Evolutionary conservation across 805 yeast species (phyloP), one percentile per base, ranked within the genome.

Genomic region (Spathaspora passalidarum): DNA sequence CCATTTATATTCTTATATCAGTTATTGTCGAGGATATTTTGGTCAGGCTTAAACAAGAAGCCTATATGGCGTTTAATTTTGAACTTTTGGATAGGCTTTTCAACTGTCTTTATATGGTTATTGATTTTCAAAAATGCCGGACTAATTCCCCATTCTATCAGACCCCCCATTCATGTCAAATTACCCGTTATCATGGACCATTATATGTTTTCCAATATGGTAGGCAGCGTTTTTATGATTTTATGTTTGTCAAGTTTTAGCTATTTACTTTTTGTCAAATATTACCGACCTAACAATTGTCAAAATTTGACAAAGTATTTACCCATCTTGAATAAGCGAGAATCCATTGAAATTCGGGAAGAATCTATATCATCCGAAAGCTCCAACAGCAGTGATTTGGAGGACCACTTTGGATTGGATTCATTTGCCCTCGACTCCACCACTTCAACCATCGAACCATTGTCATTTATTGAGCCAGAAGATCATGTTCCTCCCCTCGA

Each of bases 71-170:
- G 65, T 3, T 55, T 80, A 3, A 57, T 69, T 1, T 43, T 76
- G 34, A 76, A 73, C 50, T 81, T 81, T 49, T 49, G 61, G 37
- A 48, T 72, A 38, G 80, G 79, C 57, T 82, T 82, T 58, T 58
- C 71, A 1, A 81, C 81, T 0, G 75, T 82, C 2, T 64, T 78
- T 32, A 53, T 73, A 17, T 82, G 87, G 87, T 62, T 82, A 36
- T 46, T 61, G 34, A 73, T 80, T 18, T 82, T 82, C 64, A 77
- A 80, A 57, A 73, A 81, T 54, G 86, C 87, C 1, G 81, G 80
- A 1, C 34, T 67, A 2, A 79, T 83, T 21, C 88, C 89, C 7
- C 71, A 65, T 21, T 63, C 62, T 4, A 68, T 74, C 51, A 66
- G 88, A 46, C 89, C 88, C 0, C 49, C 50, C 1, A 83, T 83